Evolutionary conservation across 2,329 filamentous ascomycete species (phyloP).

Genomic region (Mollisia scopiformis): DNA sequence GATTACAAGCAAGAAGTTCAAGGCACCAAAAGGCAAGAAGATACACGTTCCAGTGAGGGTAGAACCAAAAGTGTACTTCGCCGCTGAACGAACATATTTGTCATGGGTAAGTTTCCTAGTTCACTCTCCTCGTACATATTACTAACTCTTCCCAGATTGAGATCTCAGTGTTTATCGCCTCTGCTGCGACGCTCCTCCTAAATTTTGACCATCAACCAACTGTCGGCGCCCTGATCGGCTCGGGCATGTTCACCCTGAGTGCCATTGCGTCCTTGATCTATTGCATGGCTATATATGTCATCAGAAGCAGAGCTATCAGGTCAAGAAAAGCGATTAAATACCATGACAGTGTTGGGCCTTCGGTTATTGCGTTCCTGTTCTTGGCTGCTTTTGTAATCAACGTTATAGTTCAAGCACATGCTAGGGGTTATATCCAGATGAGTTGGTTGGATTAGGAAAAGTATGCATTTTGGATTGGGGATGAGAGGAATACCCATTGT

Average conservation of each 20-base stretch:
- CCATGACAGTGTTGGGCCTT: slow-evolving; percentile 89
- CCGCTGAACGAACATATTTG: slow-evolving; percentile 92
- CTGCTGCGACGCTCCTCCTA: slow-evolving; percentile 80
- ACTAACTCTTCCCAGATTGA: slow-evolving; percentile 65
- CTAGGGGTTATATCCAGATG: background rate
- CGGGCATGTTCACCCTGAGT: slow-evolving; percentile 80
- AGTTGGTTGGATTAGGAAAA: background rate
- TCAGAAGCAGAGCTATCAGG: slow-evolving; percentile 84
- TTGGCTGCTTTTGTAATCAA: background rate
- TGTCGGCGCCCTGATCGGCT: slow-evolving; percentile 64
- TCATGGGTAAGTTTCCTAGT: slow-evolving; percentile 71
- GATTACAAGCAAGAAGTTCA: slow-evolving; percentile 63
- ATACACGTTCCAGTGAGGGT: slow-evolving; percentile 96
- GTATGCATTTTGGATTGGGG: background rate
- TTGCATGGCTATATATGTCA: slow-evolving; percentile 81
- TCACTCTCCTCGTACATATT: slow-evolving; percentile 6
- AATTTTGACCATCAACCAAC: slow-evolving; percentile 72
- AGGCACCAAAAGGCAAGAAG: slow-evolving; percentile 80
- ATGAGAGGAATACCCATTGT: background rate
- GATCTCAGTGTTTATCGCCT: slow-evolving; percentile 92
- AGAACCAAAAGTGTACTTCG: slow-evolving; percentile 97
- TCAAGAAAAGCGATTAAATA: slow-evolving; percentile 84
- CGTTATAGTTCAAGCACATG: background rate
- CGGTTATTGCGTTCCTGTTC: slow-evolving; percentile 60
- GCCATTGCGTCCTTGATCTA: slow-evolving; percentile 82